These are phyloP conservation scores for Saccharomyces hybrid DNA, from an alignment of 1,139 yeast genomes.

Conservation along the genomic window DNA sequence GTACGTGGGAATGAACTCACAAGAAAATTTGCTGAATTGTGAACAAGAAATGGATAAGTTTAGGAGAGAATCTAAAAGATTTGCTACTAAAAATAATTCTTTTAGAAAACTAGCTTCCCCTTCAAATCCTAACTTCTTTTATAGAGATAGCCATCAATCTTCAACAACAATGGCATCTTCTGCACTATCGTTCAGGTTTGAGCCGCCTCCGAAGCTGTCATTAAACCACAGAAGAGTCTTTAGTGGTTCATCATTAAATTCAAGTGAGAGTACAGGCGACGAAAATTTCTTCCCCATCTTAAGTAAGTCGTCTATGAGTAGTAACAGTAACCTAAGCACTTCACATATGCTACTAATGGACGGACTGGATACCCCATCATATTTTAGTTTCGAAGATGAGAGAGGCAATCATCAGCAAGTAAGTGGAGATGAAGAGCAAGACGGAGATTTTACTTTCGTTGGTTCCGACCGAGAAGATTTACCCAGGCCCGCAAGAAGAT, in stretches of 20 bases:
- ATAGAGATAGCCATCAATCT: background rate
- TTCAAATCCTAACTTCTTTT: background rate
- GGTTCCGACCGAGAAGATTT: background rate
- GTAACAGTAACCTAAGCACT: slow-evolving; percentile 11
- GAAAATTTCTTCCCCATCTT: slow-evolving; percentile 10
- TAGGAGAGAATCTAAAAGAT: slow-evolving; percentile 49
- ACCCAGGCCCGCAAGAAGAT: slow-evolving; percentile 9
- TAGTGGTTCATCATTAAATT: slow-evolving; percentile 11
- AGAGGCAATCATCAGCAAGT: slow-evolving; percentile 10
- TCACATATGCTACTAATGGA: slow-evolving; percentile 15
- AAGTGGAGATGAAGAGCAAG: slow-evolving; percentile 9
- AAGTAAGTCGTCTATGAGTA: slow-evolving; percentile 6
- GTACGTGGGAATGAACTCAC: slow-evolving; percentile 83
- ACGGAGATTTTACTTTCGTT: background rate
- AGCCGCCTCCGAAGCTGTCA: slow-evolving; percentile 25
- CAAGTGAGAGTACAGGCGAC: slow-evolving; percentile 1
- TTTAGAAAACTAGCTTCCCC: background rate
- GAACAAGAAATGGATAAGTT: slow-evolving; percentile 67
- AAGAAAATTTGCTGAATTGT: slow-evolving; percentile 54
- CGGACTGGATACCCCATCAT: slow-evolving; percentile 13
- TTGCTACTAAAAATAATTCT: slow-evolving; percentile 33
- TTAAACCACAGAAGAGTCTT: slow-evolving; percentile 1
- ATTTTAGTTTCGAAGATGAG: slow-evolving; percentile 17
- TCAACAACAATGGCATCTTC: slow-evolving; percentile 5
- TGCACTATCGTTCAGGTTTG: slow-evolving; percentile 13